Evolutionary conservation across 495 filamentous ascomycete genomes (phyloP), one percentile per base, ranked within the genome.

Genomic region (Hypoxylon trugodes): DNA sequence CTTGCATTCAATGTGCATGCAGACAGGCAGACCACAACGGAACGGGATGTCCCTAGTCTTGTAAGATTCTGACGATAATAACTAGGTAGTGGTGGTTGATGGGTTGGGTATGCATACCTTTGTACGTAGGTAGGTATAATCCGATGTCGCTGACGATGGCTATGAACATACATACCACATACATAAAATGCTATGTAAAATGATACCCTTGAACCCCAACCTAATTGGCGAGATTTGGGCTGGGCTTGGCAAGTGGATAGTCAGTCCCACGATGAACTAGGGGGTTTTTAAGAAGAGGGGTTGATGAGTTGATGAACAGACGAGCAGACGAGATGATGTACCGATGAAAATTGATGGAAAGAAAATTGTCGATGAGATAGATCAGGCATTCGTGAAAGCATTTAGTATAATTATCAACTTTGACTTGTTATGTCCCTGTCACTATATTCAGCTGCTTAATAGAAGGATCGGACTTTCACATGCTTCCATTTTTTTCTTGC

Each of bases 1-100:
- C 64, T 67, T 61, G 64, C 58, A 66, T 61, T n/a, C 63, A 36
- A 61, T 22, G 56, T 66, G 51, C 56, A 67, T 61, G 53, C 46
- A 59, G 51, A n/a, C 56, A 67, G 58, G 53, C 46, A 59, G 37
- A 30, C 40, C 52, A 65, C 57, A 25, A 58, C 57, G 63, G 58
- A 61, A 58, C 64, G 58, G 63, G 57, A 61, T 66, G 57, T 35
- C 57, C 58, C 46, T 61, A 61, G 52, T 38, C 58, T 53, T 38
- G 46, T 18, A 21, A 52, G 64, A 61, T 67, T 67, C n/a, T n/a
- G n/a, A n/a, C n/a, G n/a, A n/a, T n/a, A n/a, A n/a, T n/a, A n/a
- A n/a, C n/a, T n/a, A n/a, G 51, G 47, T 58, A 52, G 61, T 43
- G 46, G 46, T 22, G 18, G 49, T 35, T 58, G 45, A 45, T 61